phyloP scores from a whole-genome alignment of 2,329 filamentous ascomycete species.

The Colletotrichum filicis region DNA sequence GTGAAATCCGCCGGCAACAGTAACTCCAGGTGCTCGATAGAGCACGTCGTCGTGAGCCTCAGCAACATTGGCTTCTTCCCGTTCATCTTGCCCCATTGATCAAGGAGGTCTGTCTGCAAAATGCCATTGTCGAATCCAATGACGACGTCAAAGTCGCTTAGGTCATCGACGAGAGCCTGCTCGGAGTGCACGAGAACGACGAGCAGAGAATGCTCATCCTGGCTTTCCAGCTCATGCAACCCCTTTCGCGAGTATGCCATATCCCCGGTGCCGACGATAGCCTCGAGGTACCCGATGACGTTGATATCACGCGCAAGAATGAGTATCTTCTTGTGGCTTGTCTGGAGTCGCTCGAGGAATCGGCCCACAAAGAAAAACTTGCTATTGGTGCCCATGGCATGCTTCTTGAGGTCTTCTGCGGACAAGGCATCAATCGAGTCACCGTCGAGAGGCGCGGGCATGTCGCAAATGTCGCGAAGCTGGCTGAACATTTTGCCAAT shows the following conservation, averaged over 20 bases:
- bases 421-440: constrained; percentile 51
- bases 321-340: constrained; percentile 58
- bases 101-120: constrained; percentile 44
- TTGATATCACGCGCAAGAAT: constrained; percentile 63
- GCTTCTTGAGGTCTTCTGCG: constrained; percentile 58
- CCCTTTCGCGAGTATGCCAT: constrained; percentile 48
- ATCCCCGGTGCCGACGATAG: constrained; percentile 55
- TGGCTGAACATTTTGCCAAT: constrained; percentile 63
- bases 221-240: constrained; percentile 45
- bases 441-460: constrained; percentile 63
- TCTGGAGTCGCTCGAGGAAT: constrained; percentile 58
- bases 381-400: constrained; percentile 65
- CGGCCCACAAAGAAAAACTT: constrained; percentile 71
- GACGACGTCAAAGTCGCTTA: constrained; percentile 58
- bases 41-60: constrained; percentile 60
- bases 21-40: constrained; percentile 66
- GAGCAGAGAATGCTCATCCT: constrained; percentile 44
- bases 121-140: constrained; percentile 66
- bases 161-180: constrained; percentile 48
- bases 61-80: constrained; percentile 56
- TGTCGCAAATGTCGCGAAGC: constrained; percentile 66
- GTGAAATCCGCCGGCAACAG: constrained; percentile 52
- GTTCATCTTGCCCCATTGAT: constrained; percentile 26
- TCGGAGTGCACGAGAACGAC: constrained; percentile 56
- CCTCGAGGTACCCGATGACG: constrained; percentile 62